phyloP scores from a whole-genome alignment of 192 early-diverging fungal species.

The Backusella tarrabulga region DNA sequence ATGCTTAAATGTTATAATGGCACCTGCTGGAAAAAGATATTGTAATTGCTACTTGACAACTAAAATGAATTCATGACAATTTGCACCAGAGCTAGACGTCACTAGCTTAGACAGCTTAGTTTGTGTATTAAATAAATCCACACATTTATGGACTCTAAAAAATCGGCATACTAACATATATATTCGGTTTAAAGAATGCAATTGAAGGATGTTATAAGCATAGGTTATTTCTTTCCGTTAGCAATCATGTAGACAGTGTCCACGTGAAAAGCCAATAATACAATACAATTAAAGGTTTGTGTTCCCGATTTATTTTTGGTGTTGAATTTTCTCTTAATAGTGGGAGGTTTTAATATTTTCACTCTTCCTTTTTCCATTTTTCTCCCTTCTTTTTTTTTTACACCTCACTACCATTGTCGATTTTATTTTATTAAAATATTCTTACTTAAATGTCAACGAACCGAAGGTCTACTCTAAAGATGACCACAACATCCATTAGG shows the following conservation, averaged over 20 bases:
- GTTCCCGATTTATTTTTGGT: neutral
- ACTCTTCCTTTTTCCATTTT: neutral
- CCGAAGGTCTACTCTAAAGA: neutral
- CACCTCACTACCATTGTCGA: neutral
- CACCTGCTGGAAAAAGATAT: neutral
- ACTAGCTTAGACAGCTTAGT: neutral
- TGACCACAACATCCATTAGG: conserved; percentile 8
- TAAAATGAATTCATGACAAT: neutral
- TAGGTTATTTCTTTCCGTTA: neutral
- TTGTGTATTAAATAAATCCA: conserved; percentile 1
- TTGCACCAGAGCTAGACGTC: neutral
- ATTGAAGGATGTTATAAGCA: neutral
- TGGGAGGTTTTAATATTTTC: neutral
- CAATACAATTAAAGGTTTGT: neutral
- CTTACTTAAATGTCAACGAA: neutral
- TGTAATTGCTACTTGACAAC: neutral
- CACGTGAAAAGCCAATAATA: neutral
- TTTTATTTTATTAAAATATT: neutral
- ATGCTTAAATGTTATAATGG: neutral
- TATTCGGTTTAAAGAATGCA: neutral
- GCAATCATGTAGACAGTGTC: neutral
- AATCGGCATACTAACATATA: neutral
- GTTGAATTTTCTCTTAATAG: neutral
- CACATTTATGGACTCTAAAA: neutral
- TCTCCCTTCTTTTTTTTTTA: neutral